Evolutionary conservation across 768 basidiomycete species (phyloP).

Genomic region (Leucosporidium creatinivorum): DNA sequence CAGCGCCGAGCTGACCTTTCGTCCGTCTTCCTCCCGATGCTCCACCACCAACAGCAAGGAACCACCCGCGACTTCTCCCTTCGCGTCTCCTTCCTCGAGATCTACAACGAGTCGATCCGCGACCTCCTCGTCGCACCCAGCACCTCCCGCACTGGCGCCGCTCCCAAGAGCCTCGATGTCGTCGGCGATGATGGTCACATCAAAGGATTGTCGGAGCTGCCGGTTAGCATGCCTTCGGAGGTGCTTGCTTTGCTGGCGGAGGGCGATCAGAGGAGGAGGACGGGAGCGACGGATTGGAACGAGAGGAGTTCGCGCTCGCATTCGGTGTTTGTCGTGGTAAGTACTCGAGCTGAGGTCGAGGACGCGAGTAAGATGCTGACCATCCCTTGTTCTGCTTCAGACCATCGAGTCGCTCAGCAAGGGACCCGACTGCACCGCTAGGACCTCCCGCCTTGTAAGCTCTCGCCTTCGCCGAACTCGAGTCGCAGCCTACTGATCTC

Average conservation of each 20-base stretch:
- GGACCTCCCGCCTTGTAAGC: constrained; percentile 53
- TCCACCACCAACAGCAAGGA: constrained; percentile 44
- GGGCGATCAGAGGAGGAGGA: constrained; percentile 79
- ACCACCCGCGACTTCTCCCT: constrained; percentile 83
- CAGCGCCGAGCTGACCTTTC: neutral
- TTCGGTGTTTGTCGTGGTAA: constrained; percentile 82
- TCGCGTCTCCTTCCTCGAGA: constrained; percentile 90
- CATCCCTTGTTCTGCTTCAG: neutral
- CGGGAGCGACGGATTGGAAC: constrained; percentile 99
- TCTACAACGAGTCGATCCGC: constrained; percentile 64
- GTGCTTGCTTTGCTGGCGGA: constrained; percentile 76
- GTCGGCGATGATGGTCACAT: constrained; percentile 50
- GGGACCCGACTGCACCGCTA: constrained; percentile 55
- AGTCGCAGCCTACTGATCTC: neutral
- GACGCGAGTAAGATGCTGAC: neutral
- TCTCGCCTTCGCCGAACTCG: constrained; percentile 2
- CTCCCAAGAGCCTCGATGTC: constrained; percentile 59
- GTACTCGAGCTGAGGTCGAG: constrained; percentile 15
- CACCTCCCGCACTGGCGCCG: neutral
- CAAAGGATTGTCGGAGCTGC: constrained; percentile 77
- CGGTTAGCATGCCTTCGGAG: constrained; percentile 80
- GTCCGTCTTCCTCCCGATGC: neutral
- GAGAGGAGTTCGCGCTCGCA: constrained; percentile 89
- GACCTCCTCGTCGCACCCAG: constrained; percentile 36
- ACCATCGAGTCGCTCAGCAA: constrained; percentile 30